phyloP scores from a whole-genome alignment of 768 basidiomycete species.

The Leccinum rimulosum region DNA sequence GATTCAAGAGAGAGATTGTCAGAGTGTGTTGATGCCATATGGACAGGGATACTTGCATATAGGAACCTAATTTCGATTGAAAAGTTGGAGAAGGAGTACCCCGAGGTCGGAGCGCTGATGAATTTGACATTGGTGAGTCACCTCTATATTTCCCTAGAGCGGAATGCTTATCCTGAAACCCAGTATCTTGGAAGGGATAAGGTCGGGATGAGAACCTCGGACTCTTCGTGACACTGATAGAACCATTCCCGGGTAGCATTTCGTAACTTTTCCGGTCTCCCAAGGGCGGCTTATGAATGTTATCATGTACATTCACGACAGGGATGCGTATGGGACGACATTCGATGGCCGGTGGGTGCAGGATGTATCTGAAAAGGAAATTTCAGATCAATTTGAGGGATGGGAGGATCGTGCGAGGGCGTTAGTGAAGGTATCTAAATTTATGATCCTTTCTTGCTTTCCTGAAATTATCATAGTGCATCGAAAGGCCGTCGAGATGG shows the following conservation, averaged over 20 bases:
- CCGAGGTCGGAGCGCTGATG: conserved; percentile 26
- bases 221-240: background rate
- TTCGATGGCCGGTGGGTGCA: conserved; percentile 32
- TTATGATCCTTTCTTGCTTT: background rate
- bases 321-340: conserved; percentile 27
- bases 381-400: conserved; percentile 28
- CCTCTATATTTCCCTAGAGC: background rate
- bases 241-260: conserved; percentile 28
- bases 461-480: conserved; percentile 26
- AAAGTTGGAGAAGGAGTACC: conserved; percentile 31
- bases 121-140: conserved; percentile 20
- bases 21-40: conserved; percentile 34
- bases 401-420: conserved; percentile 18
- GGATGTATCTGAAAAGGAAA: conserved; percentile 32
- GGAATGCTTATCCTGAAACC: background rate
- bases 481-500: conserved; percentile 41
- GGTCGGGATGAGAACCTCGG: conserved; percentile 2
- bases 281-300: conserved; percentile 37
- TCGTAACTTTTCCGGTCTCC: conserved; percentile 40
- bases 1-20: conserved; percentile 7
- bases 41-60: conserved; percentile 41
- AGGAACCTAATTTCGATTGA: conserved; percentile 35
- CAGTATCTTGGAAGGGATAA: conserved; percentile 28
- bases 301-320: conserved; percentile 30
- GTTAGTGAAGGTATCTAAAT: conserved; percentile 13